Evolutionary conservation across 805 yeast species (phyloP).

Genomic region (Starmerella stigmatis): DNA sequence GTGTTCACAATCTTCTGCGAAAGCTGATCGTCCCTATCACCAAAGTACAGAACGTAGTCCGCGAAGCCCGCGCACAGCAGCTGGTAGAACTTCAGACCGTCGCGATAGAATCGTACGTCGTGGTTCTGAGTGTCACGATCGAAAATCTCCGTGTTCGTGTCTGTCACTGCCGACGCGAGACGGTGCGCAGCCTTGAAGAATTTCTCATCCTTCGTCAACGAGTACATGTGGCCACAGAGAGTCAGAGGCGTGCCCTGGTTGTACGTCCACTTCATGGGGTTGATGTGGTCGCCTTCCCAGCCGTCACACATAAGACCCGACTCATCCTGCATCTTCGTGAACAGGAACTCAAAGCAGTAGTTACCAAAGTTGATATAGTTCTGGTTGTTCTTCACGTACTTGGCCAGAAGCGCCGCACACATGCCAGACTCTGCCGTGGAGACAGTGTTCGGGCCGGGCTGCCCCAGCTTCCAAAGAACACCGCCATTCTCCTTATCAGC

Average conservation of each 20-base stretch:
- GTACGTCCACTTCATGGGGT: conserved; percentile 53
- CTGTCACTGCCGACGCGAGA: conserved; percentile 47
- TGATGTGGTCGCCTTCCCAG: conserved; percentile 36
- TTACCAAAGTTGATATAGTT: conserved; percentile 49
- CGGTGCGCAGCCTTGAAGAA: conserved; percentile 36
- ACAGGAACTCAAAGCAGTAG: conserved; percentile 49
- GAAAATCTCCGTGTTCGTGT: conserved; percentile 46
- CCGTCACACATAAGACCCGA: conserved; percentile 57
- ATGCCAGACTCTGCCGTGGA: conserved; percentile 60
- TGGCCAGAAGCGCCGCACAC: conserved; percentile 48
- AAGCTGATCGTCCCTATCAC: conserved; percentile 32
- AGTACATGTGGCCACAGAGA: conserved; percentile 42
- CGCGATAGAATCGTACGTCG: conserved; percentile 53
- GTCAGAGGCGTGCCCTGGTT: conserved; percentile 58
- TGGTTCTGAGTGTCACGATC: conserved; percentile 50
- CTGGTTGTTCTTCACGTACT: conserved; percentile 36
- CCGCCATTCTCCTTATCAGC: conserved; percentile 47
- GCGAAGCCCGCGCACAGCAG: conserved; percentile 57
- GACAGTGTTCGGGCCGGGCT: conserved; percentile 52
- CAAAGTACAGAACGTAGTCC: conserved; percentile 47
- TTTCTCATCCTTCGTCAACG: conserved; percentile 40
- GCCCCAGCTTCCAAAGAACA: conserved; percentile 54
- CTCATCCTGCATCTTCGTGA: conserved; percentile 41
- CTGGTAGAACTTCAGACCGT: conserved; percentile 52
- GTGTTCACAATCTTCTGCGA: conserved; percentile 32